Conservation (phyloP, 2,329 filamentous ascomycete species). For the Penicillium palitans region DNA sequence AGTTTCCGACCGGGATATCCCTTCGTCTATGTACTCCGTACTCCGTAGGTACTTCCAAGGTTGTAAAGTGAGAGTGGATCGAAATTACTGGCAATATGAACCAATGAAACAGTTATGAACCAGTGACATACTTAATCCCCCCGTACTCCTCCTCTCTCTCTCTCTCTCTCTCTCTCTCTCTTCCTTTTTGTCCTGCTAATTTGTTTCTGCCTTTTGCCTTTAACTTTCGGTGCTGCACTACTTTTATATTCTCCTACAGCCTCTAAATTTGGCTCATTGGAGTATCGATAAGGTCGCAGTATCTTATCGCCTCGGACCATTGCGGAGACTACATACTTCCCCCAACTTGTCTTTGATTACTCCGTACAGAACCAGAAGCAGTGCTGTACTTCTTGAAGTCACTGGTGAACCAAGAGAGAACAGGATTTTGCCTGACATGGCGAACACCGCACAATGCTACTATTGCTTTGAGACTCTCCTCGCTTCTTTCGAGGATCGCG, state of each 20-base stretch:
- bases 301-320: conserved; percentile 19
- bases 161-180: background rate
- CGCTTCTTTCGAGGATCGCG: conserved; percentile 70
- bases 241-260: background rate
- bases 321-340: conserved; percentile 11
- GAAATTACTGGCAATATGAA: too few species aligned
- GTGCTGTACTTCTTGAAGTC: background rate
- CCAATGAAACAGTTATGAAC: too few species aligned
- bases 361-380: conserved; percentile 9
- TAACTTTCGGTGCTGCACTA: background rate
- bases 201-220: background rate
- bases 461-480: conserved; percentile 88
- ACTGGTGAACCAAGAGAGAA: background rate
- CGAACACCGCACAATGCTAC: conserved; percentile 79
- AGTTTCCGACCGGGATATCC: too few species aligned
- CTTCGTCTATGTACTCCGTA: too few species aligned
- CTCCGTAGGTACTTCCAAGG: too few species aligned
- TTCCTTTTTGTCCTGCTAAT: too few species aligned
- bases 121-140: too few species aligned
- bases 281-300: conserved; percentile 16
- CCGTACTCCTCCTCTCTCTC: too few species aligned
- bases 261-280: background rate
- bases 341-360: conserved; percentile 1
- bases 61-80: too few species aligned
- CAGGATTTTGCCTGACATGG: conserved; percentile 58